Base-by-base conservation (phyloP, 257 asterid species). In the Solanum piurae region DNA sequence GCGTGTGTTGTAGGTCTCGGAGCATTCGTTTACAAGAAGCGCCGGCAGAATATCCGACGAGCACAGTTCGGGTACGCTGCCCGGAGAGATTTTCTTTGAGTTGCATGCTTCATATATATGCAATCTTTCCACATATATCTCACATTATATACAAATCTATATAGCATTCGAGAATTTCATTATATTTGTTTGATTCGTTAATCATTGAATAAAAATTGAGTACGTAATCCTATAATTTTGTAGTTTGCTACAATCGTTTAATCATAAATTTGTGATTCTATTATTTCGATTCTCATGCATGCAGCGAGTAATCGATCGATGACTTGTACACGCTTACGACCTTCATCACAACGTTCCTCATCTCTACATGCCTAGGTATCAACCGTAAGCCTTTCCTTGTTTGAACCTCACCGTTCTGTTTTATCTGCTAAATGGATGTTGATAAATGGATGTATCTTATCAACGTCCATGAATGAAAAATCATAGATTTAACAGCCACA, bases 11-110 rank as follows among this genome's bases (percentile, higher is more conserved):
- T 92, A 3, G 96, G 91, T 1, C 9, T 91, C 2, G 98, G 94
- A 36, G 92, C 90, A 5, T 8, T 92, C 89, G 93, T 96, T 71
- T 94, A 93, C 90, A 95, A 89, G 91, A 95, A 92, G 91, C 92
- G 98, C 42, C 94, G 91, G 92, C 92, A 90, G 90, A 96, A 95
- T 88, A 89, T 95, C 89, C 95, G 91, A 34, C 98, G 99, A 23
- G 42, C 96, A 55, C 92, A 91, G 88, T 93, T 90, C 72, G 93
- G 96, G 34, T 84, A 82, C 87, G 90, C 92, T 71, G 91, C 94
- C 80, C 88, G 93, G 90, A 86, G 93, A 66, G 98, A 91, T 36
- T 69, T 91, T 72, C 93, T 92, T 89, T 95, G 92, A 40, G 23
- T 90, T 34, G 49, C 9, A 86, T 52, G 60, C 29, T 52, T 9